These are phyloP conservation scores for Cladophialophora carrionii DNA, from an alignment of 2,329 filamentous ascomycete species.

Conservation along the genomic window DNA sequence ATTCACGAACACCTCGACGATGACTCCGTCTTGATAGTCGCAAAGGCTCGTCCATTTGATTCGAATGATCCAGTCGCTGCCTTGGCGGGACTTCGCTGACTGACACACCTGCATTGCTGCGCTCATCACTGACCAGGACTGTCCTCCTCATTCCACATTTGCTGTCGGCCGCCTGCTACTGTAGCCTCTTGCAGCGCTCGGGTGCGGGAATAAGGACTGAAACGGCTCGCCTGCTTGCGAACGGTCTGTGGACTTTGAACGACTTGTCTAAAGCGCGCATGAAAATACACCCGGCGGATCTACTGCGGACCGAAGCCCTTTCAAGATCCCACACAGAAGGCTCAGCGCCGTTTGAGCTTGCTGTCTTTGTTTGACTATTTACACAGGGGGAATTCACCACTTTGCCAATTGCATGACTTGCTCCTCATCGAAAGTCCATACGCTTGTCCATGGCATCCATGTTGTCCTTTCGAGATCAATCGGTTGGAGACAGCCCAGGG, in stretches of 20 bases:
- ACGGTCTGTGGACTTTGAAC: not conserved
- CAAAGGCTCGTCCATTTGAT: not conserved
- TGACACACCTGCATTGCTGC: slow-evolving; percentile 18
- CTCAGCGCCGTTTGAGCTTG: not conserved
- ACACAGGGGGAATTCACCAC: not conserved
- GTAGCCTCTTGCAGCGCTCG: not conserved
- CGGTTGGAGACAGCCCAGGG: not conserved
- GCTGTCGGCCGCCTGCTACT: not conserved
- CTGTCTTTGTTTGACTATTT: slow-evolving; percentile 7
- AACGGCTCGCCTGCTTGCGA: not conserved
- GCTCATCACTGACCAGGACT: slow-evolving; percentile 8
- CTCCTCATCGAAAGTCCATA: not conserved
- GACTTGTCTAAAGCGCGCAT: not conserved
- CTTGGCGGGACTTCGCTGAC: slow-evolving; percentile 17
- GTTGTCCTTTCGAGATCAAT: not conserved
- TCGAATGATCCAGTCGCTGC: not conserved
- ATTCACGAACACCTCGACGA: not conserved
- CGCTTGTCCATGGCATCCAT: not conserved
- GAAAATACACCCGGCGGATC: not conserved
- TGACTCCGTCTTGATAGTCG: not conserved
- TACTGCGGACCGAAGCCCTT: not conserved
- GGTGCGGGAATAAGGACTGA: not conserved
- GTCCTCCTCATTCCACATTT: slow-evolving; percentile 4
- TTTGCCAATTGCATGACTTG: not conserved
- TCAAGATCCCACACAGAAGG: not conserved